Conservation (phyloP, 2,329 filamentous ascomycete species). For the Apiospora sp. region DNA sequence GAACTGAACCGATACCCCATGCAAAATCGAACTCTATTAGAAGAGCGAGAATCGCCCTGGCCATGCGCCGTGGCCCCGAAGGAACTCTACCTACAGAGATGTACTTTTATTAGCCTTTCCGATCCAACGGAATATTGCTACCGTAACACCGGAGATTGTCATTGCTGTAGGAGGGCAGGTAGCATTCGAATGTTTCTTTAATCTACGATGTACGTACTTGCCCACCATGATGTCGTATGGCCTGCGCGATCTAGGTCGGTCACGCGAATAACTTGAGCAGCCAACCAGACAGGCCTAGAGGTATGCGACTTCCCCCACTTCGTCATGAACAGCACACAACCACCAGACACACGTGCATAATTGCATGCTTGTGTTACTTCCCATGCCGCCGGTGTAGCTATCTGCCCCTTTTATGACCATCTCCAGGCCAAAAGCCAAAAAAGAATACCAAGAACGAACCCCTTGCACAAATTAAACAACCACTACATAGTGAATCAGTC, state of each 20-base stretch:
- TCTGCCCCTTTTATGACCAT: constrained; percentile 12
- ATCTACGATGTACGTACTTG: constrained; percentile 12
- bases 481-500: constrained; percentile 9
- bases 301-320: constrained; percentile 7
- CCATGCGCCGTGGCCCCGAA: neutral
- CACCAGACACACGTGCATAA: neutral
- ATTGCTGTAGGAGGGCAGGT: neutral
- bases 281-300: neutral
- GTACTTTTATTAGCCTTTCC: neutral
- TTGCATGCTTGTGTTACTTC: neutral
- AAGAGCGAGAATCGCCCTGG: neutral
- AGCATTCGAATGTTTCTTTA: constrained; percentile 17
- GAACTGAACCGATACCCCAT: neutral
- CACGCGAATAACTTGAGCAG: constrained; percentile 10
- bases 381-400: neutral
- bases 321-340: constrained; percentile 10
- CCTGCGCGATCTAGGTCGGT: constrained; percentile 7
- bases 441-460: neutral
- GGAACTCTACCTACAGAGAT: neutral
- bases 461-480: constrained; percentile 13
- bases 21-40: neutral
- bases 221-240: neutral
- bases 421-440: neutral
- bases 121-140: constrained; percentile 6
- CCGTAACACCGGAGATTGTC: constrained; percentile 17